Percentiles rank a stretch among this genome's conserved stretches.
Conservation (phyloP, 306 rosid genomes). For the Corylus heterophylla region DNA sequence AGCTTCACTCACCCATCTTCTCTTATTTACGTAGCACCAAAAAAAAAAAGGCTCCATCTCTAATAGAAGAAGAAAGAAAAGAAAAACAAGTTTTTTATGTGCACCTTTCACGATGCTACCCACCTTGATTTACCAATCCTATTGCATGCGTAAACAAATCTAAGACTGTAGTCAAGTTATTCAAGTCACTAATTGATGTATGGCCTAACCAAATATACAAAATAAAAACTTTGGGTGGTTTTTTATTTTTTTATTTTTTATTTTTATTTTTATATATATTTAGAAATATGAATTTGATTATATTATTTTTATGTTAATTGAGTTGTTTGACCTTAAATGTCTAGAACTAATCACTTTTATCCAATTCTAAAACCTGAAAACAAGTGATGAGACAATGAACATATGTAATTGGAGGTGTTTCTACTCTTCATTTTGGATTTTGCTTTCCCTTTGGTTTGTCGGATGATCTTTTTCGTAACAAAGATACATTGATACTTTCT, state of each 20-base stretch:
- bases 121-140: not conserved
- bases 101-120: not conserved
- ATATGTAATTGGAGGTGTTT: not conserved
- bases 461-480: not conserved
- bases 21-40: not conserved
- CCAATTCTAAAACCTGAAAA: not conserved
- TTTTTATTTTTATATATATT: too few relatives aligned
- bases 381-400: not conserved
- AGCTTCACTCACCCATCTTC: not conserved
- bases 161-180: not conserved
- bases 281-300: not conserved
- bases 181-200: not conserved
- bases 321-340: not conserved
- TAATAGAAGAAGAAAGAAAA: not conserved
- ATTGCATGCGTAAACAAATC: not conserved
- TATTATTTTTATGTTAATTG: not conserved
- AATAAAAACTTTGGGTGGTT: not conserved
- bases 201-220: not conserved
- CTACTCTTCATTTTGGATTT: not conserved
- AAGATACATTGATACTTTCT: not conserved
- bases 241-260: too few relatives aligned
- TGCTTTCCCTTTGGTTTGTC: not conserved
- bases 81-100: not conserved
- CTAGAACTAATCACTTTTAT: not conserved
- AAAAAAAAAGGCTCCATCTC: not conserved